Conservation (phyloP, 2,329 filamentous ascomycete genomes). For the Acephala macrosclerotiorum region DNA sequence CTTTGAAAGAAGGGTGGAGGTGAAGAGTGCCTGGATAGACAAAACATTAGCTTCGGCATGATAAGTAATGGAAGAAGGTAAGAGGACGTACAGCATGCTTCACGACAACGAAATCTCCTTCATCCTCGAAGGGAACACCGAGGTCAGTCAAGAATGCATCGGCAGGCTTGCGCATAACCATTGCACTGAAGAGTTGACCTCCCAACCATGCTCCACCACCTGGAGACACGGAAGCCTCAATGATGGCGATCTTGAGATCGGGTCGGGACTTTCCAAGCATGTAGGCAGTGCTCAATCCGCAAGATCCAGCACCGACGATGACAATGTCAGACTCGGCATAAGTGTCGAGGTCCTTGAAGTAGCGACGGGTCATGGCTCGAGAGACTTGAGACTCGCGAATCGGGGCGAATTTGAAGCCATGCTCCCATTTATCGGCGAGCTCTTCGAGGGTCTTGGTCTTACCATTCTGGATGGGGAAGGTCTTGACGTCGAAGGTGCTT, state of each 20-base stretch:
- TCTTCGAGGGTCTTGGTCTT: slow-evolving; percentile 57
- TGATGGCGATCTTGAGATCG: slow-evolving; percentile 89
- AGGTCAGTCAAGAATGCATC: slow-evolving; percentile 84
- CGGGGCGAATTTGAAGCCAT: slow-evolving; percentile 76
- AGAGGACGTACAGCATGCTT: slow-evolving; percentile 73
- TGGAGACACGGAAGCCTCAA: slow-evolving; percentile 87
- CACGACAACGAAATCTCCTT: slow-evolving; percentile 88
- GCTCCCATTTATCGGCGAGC: slow-evolving; percentile 79
- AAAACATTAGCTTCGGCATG: not conserved
- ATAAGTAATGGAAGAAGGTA: not conserved
- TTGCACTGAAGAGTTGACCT: slow-evolving; percentile 92
- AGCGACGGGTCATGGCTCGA: slow-evolving; percentile 90
- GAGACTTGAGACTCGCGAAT: slow-evolving; percentile 94
- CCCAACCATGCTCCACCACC: slow-evolving; percentile 93
- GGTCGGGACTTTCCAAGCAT: slow-evolving; percentile 83
- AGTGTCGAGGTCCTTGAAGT: slow-evolving; percentile 87
- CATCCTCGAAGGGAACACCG: slow-evolving; percentile 86
- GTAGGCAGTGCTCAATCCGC: slow-evolving; percentile 85
- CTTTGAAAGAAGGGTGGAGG: slow-evolving; percentile 82
- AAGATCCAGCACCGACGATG: slow-evolving; percentile 90
- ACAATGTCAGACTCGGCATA: slow-evolving; percentile 95
- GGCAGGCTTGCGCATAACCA: slow-evolving; percentile 94
- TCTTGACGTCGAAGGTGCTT: slow-evolving; percentile 57
- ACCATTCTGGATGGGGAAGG: slow-evolving; percentile 51
- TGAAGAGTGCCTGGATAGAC: slow-evolving; percentile 72